Percentiles rank a stretch among this genome's conserved stretches.
phyloP scores from a whole-genome alignment of 2,329 filamentous ascomycete genomes.

The Colletotrichum scovillei region DNA sequence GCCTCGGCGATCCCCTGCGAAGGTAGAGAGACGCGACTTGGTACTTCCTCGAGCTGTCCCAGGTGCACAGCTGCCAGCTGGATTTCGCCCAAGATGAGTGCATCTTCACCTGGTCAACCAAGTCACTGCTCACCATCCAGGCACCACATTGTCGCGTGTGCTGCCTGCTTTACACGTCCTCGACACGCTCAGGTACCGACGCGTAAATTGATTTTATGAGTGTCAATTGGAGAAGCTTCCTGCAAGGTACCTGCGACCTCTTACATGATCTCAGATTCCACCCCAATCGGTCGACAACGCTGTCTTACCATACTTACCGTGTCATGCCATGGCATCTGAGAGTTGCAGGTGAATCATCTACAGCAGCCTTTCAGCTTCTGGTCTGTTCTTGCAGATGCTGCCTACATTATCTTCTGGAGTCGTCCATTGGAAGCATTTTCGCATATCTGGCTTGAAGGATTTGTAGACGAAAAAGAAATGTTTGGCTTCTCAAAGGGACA shows the following conservation, averaged over 20 bases:
- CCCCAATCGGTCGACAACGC: not conserved
- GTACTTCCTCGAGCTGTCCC: slow-evolving; percentile 12
- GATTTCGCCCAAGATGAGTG: slow-evolving; percentile 20
- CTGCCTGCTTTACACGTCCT: slow-evolving; percentile 23
- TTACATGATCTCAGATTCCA: not conserved
- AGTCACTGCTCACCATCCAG: slow-evolving; percentile 26
- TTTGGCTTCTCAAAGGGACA: slow-evolving; percentile 5
- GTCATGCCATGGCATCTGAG: not conserved
- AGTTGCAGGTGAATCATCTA: not conserved
- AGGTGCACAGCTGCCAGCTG: slow-evolving; percentile 17
- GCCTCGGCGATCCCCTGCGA: slow-evolving; percentile 16
- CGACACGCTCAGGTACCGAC: slow-evolving; percentile 17
- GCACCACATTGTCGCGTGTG: slow-evolving; percentile 20
- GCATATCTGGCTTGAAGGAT: not conserved
- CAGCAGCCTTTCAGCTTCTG: not conserved
- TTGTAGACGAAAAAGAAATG: not conserved
- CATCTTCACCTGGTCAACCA: slow-evolving; percentile 18
- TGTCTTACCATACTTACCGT: too few relatives aligned
- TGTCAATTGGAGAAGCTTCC: not conserved
- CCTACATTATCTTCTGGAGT: not conserved
- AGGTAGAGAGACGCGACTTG: slow-evolving; percentile 13
- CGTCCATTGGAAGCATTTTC: not conserved
- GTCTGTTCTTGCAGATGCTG: not conserved
- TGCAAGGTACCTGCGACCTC: not conserved
- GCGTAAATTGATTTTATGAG: slow-evolving; percentile 18